phyloP scores from a whole-genome alignment of 2,329 filamentous ascomycete species.

The Aschersonia sp. region DNA sequence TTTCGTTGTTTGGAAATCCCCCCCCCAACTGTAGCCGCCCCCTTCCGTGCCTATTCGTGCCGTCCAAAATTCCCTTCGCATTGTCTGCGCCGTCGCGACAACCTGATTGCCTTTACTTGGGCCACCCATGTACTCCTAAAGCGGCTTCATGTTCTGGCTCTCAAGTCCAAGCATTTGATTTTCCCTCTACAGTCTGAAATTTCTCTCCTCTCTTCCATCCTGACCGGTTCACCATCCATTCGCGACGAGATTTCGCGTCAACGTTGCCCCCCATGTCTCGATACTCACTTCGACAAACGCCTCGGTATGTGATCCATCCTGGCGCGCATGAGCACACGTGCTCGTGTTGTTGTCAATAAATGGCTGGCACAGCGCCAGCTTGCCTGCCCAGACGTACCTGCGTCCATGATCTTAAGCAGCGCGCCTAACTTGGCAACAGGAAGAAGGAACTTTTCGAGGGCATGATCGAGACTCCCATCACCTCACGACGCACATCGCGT shows the following conservation, averaged over 20 bases:
- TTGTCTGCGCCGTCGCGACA: not conserved
- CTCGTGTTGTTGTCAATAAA: too few species aligned
- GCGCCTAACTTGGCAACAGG: not conserved
- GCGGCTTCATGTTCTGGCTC: not conserved
- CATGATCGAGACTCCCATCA: constrained; percentile 41
- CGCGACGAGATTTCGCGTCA: not conserved
- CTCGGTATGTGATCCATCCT: constrained; percentile 10
- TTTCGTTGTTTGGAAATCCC: not conserved
- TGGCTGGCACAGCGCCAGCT: not conserved
- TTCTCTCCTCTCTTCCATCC: not conserved
- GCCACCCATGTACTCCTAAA: not conserved
- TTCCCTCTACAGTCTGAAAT: not conserved
- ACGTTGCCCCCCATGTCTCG: constrained; percentile 9
- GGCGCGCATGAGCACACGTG: not conserved
- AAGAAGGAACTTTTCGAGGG: constrained; percentile 46
- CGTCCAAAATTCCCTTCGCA: not conserved
- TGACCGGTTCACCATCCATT: not conserved
- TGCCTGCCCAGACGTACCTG: not conserved
- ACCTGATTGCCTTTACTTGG: not conserved
- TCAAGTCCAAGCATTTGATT: not conserved
- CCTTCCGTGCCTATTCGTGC: not conserved
- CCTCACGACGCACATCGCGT: constrained; percentile 26
- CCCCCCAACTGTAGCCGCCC: not conserved
- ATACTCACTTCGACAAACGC: constrained; percentile 17
- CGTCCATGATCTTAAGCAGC: not conserved